phyloP scores from a whole-genome alignment of 208 protist genomes.

The Acanthamoeba triangularis region DNA sequence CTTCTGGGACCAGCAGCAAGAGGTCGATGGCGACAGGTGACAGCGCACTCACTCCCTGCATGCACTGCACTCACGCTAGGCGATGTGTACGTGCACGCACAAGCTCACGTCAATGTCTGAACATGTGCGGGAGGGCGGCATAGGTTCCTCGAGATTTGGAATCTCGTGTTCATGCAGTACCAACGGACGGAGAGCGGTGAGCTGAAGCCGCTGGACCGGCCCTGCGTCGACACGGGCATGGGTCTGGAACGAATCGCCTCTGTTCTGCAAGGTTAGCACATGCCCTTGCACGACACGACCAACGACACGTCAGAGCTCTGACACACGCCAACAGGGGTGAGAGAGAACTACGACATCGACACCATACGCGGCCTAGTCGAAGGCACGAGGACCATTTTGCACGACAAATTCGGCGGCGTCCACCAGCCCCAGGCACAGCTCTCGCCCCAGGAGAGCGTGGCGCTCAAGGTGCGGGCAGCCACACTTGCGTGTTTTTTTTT shows the following conservation, averaged over 20 bases:
- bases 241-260: conserved; percentile 85
- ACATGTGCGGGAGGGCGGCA: not conserved
- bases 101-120: not conserved
- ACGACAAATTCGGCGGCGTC: not conserved
- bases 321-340: not conserved
- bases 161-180: conserved; percentile 88
- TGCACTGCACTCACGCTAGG: no score
- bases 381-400: not conserved
- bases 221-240: conserved; percentile 88
- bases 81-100: not conserved
- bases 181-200: not conserved
- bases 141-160: conserved; percentile 88
- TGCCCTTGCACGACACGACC: not conserved
- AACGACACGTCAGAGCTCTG: not conserved
- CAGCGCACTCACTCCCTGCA: not conserved
- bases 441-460: conserved; percentile 28
- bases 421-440: conserved; percentile 3
- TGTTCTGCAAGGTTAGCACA: conserved; percentile 80
- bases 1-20: conserved; percentile 82
- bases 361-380: not conserved
- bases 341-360: conserved; percentile 68
- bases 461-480: not conserved
- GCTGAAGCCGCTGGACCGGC: conserved; percentile 37
- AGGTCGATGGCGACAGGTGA: conserved; percentile 76
- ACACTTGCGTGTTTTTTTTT: not conserved